Evolutionary conservation across 768 basidiomycete genomes (phyloP).

Genomic region (Suillus tomentosus): DNA sequence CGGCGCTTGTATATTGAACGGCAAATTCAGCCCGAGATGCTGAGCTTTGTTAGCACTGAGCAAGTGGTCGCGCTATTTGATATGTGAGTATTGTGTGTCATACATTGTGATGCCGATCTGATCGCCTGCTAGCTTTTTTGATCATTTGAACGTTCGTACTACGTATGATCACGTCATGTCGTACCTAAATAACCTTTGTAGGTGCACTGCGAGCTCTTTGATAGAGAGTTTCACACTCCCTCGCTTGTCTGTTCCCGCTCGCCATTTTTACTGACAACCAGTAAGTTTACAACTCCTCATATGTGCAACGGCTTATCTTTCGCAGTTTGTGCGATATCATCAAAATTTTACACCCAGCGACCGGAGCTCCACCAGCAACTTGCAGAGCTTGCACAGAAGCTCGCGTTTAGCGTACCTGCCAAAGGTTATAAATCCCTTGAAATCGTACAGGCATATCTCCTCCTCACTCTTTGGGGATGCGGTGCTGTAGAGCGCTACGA

Average conservation of each 20-base stretch:
- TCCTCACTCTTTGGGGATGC: slow-evolving; percentile 88
- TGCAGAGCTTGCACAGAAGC: slow-evolving; percentile 80
- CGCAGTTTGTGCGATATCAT: slow-evolving; percentile 91
- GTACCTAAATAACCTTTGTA: slow-evolving; percentile 32
- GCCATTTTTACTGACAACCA: slow-evolving; percentile 92
- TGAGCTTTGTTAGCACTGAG: slow-evolving; percentile 83
- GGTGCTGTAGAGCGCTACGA: slow-evolving; percentile 96
- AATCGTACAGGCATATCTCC: slow-evolving; percentile 92
- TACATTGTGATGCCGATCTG: slow-evolving; percentile 7
- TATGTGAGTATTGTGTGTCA: slow-evolving; percentile 58
- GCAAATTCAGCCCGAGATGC: slow-evolving; percentile 91
- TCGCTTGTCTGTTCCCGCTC: slow-evolving; percentile 91
- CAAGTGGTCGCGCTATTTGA: slow-evolving; percentile 91
- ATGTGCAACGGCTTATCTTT: slow-evolving; percentile 7
- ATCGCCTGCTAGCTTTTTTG: slow-evolving; percentile 59
- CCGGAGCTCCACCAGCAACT: slow-evolving; percentile 82
- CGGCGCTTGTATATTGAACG: slow-evolving; percentile 84
- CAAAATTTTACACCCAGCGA: slow-evolving; percentile 82
- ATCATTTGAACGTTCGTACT: slow-evolving; percentile 66
- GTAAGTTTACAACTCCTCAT: slow-evolving; percentile 44
- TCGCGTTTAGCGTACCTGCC: slow-evolving; percentile 86
- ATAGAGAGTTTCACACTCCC: slow-evolving; percentile 90
- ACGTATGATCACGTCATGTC: slow-evolving; percentile 12
- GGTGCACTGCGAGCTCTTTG: slow-evolving; percentile 82
- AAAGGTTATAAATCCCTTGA: slow-evolving; percentile 91